Base-by-base conservation (phyloP, 371 early-diverging fungal genomes). In the Nematocida sp. region DNA sequence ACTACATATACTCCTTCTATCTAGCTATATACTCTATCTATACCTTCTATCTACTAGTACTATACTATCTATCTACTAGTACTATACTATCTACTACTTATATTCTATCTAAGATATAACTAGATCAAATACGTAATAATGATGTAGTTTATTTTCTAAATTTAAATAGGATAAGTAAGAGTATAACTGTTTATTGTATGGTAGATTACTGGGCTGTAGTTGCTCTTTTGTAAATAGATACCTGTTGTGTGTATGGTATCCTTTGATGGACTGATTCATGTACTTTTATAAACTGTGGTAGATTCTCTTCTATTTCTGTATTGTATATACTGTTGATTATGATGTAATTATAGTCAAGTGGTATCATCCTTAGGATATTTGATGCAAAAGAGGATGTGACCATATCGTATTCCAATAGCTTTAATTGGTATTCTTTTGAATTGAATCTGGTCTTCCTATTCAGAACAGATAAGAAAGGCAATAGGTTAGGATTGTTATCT, bases 281-380 rank as follows among this genome's bases (percentile, higher is more conserved):
- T 19, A 66, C 67, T 55, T 53, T 66, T 21, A 66, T 54, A 27
- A 66, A 53, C 48, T 66, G 40, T 17, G 67, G 67, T 17, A 66
- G 40, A 4, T 43, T 45, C 46, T 57, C 46, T 21, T 66, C 67
- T 41, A 66, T 15, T 31, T 66, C 55, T 35, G 27, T 32, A 19
- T 63, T 13, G 46, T 66, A 66, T 27, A 41, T 29, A 37, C 54
- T 54, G 45, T 66, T 40, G 17, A 66, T 53, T 3, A 66, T 27
- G n/a, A 66, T 31, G 37, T 55, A 66, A 23, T 66, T 23, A 38
- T 66, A 66, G 37, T 66, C 67, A 2, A 40, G 67, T 34, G 53
- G 46, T 5, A 40, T 41, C 21, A 47, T 17, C 9, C 35, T 2
- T 21, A 53, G 11, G 13, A 66, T 45, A 40, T 66, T 66, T 4